Evolutionary conservation across 176 grass and related monocot genomes (phyloP).

Genomic region (Oryza rufipogon): DNA sequence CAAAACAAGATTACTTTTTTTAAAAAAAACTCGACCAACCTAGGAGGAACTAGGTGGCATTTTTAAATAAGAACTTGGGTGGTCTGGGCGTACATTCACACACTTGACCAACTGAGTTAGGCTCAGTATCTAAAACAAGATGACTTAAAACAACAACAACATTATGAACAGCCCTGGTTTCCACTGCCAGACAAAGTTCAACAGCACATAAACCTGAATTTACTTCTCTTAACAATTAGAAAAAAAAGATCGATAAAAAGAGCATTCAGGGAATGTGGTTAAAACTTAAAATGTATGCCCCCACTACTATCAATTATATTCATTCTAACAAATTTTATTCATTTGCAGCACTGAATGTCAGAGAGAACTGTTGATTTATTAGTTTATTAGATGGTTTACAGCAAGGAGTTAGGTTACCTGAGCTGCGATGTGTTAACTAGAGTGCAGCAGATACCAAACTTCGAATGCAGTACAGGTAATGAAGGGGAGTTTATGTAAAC

Average conservation of each 20-base stretch:
- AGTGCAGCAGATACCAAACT: neutral
- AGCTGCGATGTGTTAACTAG: neutral
- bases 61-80: too few relatives aligned
- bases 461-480: neutral
- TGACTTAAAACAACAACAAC: neutral
- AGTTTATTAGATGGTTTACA: neutral
- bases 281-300: neutral
- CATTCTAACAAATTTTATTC: neutral
- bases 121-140: neutral
- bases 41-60: too few relatives aligned
- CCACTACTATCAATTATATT: neutral
- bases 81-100: too few relatives aligned
- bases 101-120: too few relatives aligned
- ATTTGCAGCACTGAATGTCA: neutral
- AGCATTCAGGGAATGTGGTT: neutral
- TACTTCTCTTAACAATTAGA: neutral
- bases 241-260: neutral
- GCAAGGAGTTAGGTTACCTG: neutral
- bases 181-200: neutral
- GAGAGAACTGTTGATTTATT: neutral
- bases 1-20: neutral
- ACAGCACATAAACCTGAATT: neutral
- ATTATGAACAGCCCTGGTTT: neutral
- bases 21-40: too few relatives aligned
- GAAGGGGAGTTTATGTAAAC: neutral